Conservation (phyloP, 2,329 filamentous ascomycete species). For the Hypoxylon sp. region DNA sequence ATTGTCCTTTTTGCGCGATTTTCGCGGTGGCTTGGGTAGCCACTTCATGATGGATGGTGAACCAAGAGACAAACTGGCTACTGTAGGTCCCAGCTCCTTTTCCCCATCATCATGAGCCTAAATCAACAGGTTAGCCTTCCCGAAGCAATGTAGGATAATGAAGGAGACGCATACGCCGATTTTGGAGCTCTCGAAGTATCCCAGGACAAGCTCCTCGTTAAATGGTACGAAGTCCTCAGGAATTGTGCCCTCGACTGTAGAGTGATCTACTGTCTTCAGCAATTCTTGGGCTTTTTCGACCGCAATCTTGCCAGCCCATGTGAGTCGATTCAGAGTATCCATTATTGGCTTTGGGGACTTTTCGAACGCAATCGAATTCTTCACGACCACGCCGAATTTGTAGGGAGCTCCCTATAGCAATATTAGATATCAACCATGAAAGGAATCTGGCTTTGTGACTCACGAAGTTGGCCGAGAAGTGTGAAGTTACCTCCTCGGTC, state of each 20-base stretch:
- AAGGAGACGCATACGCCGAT: slow-evolving; percentile 61
- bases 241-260: slow-evolving; percentile 37
- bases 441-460: slow-evolving; percentile 35
- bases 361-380: slow-evolving; percentile 60
- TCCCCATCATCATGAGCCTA: slow-evolving; percentile 77
- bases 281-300: slow-evolving; percentile 49
- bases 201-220: slow-evolving; percentile 73
- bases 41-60: slow-evolving; percentile 69
- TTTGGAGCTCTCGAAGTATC: slow-evolving; percentile 69
- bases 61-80: slow-evolving; percentile 71
- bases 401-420: slow-evolving; percentile 68
- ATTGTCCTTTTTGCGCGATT: slow-evolving; percentile 10
- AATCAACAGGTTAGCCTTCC: slow-evolving; percentile 6
- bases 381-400: slow-evolving; percentile 71
- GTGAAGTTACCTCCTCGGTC: slow-evolving; percentile 61
- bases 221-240: slow-evolving; percentile 57
- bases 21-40: slow-evolving; percentile 61
- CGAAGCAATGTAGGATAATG: neutral
- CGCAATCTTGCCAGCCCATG: slow-evolving; percentile 64
- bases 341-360: slow-evolving; percentile 62
- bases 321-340: slow-evolving; percentile 63
- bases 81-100: slow-evolving; percentile 68
- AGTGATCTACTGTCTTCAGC: slow-evolving; percentile 5
- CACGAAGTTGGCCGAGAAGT: slow-evolving; percentile 67
- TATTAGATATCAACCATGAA: slow-evolving; percentile 44